phyloP scores from a whole-genome alignment of 768 basidiomycete genomes.

The Mycena olivaceomarginata region DNA sequence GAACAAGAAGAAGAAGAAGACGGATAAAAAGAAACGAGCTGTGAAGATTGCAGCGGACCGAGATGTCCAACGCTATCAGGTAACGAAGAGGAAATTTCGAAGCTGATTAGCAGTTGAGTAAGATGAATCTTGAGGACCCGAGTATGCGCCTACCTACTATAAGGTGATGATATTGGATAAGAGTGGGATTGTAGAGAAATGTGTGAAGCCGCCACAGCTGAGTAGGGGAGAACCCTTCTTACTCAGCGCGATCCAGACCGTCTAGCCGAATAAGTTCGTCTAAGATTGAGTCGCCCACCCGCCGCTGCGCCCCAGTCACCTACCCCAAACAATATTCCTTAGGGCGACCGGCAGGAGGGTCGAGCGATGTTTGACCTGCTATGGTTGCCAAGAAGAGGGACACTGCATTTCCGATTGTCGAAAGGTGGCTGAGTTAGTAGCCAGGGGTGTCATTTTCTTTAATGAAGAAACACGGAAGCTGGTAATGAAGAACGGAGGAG shows the following conservation, averaged over 20 bases:
- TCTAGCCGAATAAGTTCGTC: background rate
- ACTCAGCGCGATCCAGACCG: background rate
- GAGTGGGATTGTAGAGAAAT: background rate
- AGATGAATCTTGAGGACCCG: constrained; percentile 34
- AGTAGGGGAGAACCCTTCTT: background rate
- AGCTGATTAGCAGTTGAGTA: constrained; percentile 9
- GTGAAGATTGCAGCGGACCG: background rate
- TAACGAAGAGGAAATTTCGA: no score
- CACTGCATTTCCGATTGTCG: background rate
- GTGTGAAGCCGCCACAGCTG: background rate
- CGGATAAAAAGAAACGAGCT: background rate
- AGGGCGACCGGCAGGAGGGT: background rate
- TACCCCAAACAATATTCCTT: background rate
- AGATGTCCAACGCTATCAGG: no score
- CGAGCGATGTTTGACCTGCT: background rate
- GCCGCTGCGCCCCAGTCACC: background rate
- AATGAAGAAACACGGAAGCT: background rate
- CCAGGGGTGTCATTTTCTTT: background rate
- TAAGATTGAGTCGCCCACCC: no score
- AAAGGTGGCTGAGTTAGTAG: background rate
- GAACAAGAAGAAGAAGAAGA: background rate
- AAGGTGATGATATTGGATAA: constrained; percentile 23
- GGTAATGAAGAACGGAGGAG: background rate
- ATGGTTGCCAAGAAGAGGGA: background rate
- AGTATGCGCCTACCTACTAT: constrained; percentile 38